Percentiles rank a stretch among this genome's conserved stretches.
These are phyloP conservation scores for Septoria petroselini DNA, from an alignment of 2,329 filamentous ascomycete genomes.

Conservation along the genomic window DNA sequence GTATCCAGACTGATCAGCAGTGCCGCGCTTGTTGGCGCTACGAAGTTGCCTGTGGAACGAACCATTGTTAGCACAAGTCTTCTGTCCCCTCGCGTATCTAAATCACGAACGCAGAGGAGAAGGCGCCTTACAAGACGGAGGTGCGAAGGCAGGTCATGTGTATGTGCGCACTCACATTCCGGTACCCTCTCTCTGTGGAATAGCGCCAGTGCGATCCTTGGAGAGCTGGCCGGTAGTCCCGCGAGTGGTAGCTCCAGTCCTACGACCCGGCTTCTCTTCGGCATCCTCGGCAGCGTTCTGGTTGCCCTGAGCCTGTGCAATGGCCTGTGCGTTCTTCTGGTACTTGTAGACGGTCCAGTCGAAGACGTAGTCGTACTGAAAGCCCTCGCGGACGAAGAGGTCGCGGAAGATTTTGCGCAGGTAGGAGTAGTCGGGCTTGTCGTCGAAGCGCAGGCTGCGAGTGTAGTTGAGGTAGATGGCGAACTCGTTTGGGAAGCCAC, in stretches of 20 bases:
- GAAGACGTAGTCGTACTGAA: conserved; percentile 99
- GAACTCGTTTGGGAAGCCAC: conserved; percentile 98
- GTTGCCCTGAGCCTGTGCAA: conserved; percentile 70
- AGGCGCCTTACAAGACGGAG: conserved; percentile 72
- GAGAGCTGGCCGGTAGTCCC: conserved; percentile 58
- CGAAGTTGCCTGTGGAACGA: conserved; percentile 49
- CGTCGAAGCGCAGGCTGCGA: conserved; percentile 94
- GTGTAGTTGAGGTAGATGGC: conserved; percentile 99
- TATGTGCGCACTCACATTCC: conserved; percentile 90
- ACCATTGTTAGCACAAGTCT: conserved; percentile 46
- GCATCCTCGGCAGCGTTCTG: conserved; percentile 58
- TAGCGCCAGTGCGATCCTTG: conserved; percentile 69
- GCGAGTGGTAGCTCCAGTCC: conserved; percentile 55
- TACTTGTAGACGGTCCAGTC: conserved; percentile 99
- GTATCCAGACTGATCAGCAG: conserved; percentile 48
- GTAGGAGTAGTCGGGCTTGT: conserved; percentile 99
- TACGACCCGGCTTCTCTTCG: conserved; percentile 70
- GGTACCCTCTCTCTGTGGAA: conserved; percentile 77
- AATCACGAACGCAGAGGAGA: conserved; percentile 79
- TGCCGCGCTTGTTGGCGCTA: conserved; percentile 49
- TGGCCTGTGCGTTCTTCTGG: conserved; percentile 97
- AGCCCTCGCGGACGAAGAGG: conserved; percentile 95
- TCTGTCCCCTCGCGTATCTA: conserved; percentile 61
- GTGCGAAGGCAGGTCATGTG: conserved; percentile 37
- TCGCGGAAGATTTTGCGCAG: conserved; percentile 99